Evolutionary conservation across 2,329 filamentous ascomycete species (phyloP), one percentile per base, ranked within the genome.

Genomic region (Beauveria medogensis): DNA sequence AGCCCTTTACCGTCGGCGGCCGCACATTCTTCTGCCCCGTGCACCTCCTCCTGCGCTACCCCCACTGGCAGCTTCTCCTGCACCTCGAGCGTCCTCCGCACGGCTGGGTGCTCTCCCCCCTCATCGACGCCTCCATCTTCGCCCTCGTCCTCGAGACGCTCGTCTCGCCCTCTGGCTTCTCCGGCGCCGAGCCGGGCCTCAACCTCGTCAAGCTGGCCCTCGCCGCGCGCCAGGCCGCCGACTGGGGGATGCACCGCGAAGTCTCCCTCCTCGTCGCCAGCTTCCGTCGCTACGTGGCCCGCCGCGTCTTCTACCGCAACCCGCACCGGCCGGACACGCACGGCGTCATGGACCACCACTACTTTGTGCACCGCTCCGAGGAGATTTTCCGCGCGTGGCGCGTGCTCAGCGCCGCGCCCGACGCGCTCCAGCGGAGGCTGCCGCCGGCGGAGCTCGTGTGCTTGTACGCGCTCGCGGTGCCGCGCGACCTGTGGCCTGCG

Each of bases 291-390:
- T 70, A 71, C 55, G 63, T 71, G 16, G 52, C 58, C 8, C 55
- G 63, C 0, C 64, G 64, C n/a, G 59, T 71, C 61, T 65, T 67
- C 30, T 56, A 64, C 24, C 62, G 62, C 53, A 67, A 69, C 46
- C 68, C 68, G 20, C 55, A 76, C 34, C 67, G 68, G 41, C 69
- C 73, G 0, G 74, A 72, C 1, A 64, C 73, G 40, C 69, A 70
- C 46, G 60, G 22, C 34, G 24, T 34, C 9, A 61, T 66, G 22
- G 58, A 63, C 16, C 7, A 57, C 2, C 43, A 44, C 9, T 65
- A 71, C 50, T 66, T 63, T 43, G 20, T 58, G 5, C 69, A 63
- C 40, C 64, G 67, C 7, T 68, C 68, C 2, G 64, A 66, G 30
- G 68, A 71, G 44, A 58, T 71, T 6, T 68, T 68, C 18, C 67